Evolutionary conservation across 139 green algal genomes (phyloP), one percentile per base, ranked within the genome.

Genomic region (Spirogloea muscicola): DNA sequence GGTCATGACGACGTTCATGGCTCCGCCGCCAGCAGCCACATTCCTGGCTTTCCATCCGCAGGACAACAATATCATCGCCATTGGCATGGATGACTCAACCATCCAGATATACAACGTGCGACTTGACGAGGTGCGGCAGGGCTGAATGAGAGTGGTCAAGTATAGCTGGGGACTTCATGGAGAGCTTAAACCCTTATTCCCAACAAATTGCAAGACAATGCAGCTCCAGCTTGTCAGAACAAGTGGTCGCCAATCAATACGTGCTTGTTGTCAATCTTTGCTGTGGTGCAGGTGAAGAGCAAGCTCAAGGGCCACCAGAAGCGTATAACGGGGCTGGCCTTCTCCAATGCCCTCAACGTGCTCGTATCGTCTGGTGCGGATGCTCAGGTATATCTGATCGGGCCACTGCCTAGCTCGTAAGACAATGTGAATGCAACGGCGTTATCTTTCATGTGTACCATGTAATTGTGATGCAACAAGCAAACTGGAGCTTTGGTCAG

Each of bases 51-150:
- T 83, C 59, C 76, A 83, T 38, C 76, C 70, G 4, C 69, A 76
- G 42, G 69, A 83, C 76, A 83, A 83, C 63, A 83, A 83, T 41
- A 81, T 83, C 57, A 81, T 83, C 16, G 76, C 76, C 34, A 81
- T 83, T n/a, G 76, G 76, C 27, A 81, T 83, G 76, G 76, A 83
- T 2, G 76, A 83, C 38, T 61, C 69, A 5, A 48, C 57, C 3
- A 79, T 83, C 25, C 76, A 83, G 27, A 83, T 83, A 39, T 83
- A 83, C 76, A 81, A 83, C 44, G 76, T 83, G 4, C 69, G 76
- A 1, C 55, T 81, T 1, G 76, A 83, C 16, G 69, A 81, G 69
- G 75, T 82, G 48, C 34, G 65, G 7, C 27, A 42, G n/a, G n/a
- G n/a, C n/a, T n/a, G 44, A 10, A 16, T 52, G 44, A 10, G 13